Evolutionary conservation across 2,329 filamentous ascomycete species (phyloP).

Genomic region (Curvularia spicifera): DNA sequence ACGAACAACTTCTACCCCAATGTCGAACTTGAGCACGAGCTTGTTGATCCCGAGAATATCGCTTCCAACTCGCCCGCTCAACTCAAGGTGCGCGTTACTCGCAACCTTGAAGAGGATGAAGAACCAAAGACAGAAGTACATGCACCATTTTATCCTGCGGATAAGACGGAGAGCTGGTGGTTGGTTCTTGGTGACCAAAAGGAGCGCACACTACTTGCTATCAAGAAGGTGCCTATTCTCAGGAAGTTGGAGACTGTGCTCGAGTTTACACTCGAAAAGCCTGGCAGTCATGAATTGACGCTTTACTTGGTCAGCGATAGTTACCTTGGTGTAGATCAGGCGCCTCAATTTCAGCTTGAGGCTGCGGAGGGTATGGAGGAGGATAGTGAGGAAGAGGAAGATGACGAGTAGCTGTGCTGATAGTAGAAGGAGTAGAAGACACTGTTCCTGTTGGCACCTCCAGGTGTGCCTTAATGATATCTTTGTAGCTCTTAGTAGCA

Average conservation of each 20-base stretch:
- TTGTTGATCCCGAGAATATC: conserved; percentile 81
- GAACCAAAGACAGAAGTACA: conserved; percentile 84
- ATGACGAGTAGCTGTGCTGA: conserved; percentile 16
- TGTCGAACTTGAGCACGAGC: conserved; percentile 85
- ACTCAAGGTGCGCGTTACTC: conserved; percentile 82
- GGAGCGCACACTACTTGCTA: conserved; percentile 84
- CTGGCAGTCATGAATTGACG: conserved; percentile 86
- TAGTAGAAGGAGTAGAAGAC: background rate
- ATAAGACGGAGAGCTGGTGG: conserved; percentile 99
- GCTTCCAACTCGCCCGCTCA: conserved; percentile 81
- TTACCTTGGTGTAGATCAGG: conserved; percentile 96
- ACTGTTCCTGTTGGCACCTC: background rate
- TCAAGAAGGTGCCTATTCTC: conserved; percentile 91
- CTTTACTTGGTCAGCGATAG: conserved; percentile 96
- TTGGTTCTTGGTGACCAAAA: conserved; percentile 92
- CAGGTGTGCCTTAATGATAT: background rate
- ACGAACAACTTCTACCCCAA: conserved; percentile 97
- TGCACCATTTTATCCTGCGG: conserved; percentile 88
- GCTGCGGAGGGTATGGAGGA: conserved; percentile 95
- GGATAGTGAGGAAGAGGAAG: conserved; percentile 75
- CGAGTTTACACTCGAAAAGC: conserved; percentile 84
- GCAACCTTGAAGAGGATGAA: conserved; percentile 76
- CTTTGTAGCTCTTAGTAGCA: background rate
- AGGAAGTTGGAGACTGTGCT: conserved; percentile 77
- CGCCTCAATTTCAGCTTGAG: conserved; percentile 82